These are phyloP conservation scores for Ophiosphaerella herpotricha DNA, from an alignment of 2,329 filamentous ascomycete species.

Conservation along the genomic window DNA sequence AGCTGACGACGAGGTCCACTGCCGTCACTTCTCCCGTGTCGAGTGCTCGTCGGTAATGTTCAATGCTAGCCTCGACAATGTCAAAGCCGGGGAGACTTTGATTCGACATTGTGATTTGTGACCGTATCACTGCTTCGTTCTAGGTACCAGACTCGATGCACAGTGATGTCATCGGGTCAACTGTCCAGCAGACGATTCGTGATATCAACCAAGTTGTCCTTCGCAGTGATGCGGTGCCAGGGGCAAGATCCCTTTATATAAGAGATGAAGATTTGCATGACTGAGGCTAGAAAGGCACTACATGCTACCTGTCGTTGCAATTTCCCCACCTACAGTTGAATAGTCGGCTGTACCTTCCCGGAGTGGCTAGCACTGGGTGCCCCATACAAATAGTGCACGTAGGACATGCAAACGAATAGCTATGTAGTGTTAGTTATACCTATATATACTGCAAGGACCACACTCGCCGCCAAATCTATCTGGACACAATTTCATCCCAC, in stretches of 20 bases:
- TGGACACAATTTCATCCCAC: too few species aligned
- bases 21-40: slow-evolving; percentile 47
- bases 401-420: background rate
- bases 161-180: too few species aligned
- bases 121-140: background rate
- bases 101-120: background rate
- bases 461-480: too few species aligned
- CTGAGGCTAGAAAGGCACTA: background rate
- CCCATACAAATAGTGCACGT: background rate
- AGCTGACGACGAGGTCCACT: slow-evolving; percentile 52
- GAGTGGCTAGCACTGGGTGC: slow-evolving; percentile 12
- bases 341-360: slow-evolving; percentile 21
- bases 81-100: slow-evolving; percentile 13
- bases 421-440: background rate
- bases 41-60: slow-evolving; percentile 52
- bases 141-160: too few species aligned
- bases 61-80: slow-evolving; percentile 56
- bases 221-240: too few species aligned
- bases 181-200: too few species aligned
- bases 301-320: background rate
- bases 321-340: slow-evolving; percentile 16
- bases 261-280: background rate
- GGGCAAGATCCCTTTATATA: too few species aligned
- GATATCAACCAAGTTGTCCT: too few species aligned
- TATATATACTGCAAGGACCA: background rate